phyloP scores from a whole-genome alignment of 106 monocot genomes.

The Posidonia australis region DNA sequence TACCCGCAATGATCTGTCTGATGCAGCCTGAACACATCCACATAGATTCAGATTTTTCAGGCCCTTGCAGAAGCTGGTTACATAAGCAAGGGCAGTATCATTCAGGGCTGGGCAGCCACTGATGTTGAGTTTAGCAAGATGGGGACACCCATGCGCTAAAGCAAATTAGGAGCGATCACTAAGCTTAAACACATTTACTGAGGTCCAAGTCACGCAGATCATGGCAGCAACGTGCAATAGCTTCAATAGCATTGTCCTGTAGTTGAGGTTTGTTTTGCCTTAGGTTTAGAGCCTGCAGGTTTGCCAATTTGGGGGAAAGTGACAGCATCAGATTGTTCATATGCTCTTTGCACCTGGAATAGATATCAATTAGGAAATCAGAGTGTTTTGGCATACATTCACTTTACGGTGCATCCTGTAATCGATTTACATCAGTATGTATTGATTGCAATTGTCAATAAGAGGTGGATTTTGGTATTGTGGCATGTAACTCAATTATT shows the following conservation, averaged over 20 bases:
- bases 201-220: conserved; percentile 85
- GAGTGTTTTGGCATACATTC: too few species aligned
- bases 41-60: conserved; percentile 77
- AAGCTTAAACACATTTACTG: conserved; percentile 64
- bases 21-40: conserved; percentile 74
- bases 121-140: conserved; percentile 65
- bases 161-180: conserved; percentile 62
- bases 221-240: conserved; percentile 61
- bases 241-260: conserved; percentile 61
- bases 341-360: conserved; percentile 68
- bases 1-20: conserved; percentile 86
- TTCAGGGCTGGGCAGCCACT: conserved; percentile 76
- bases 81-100: conserved; percentile 61
- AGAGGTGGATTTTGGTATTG: too few species aligned
- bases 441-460: too few species aligned
- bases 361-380: too few species aligned
- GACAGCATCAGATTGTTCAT: conserved; percentile 84
- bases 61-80: conserved; percentile 45
- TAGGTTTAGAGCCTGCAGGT: conserved; percentile 50
- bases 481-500: too few species aligned
- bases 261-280: conserved; percentile 76
- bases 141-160: conserved; percentile 68
- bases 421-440: too few species aligned
- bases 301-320: conserved; percentile 64
- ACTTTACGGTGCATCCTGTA: too few species aligned